Percentiles rank a stretch among this genome's conserved stretches.
phyloP scores from a whole-genome alignment of 768 basidiomycete genomes.

The Tephrocybe sp. region DNA sequence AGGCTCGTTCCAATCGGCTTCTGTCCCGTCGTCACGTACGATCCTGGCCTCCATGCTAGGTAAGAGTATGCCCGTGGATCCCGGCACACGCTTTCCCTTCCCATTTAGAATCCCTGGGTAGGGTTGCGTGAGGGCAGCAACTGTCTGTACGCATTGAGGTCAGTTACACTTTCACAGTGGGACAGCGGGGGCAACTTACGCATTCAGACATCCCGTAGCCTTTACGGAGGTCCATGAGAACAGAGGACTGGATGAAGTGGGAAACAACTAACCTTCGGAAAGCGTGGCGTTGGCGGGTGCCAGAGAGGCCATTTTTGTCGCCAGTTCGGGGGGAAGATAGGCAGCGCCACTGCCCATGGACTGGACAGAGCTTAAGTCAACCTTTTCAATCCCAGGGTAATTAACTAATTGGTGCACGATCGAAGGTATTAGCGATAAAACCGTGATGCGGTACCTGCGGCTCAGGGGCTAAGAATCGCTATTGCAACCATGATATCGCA shows the following conservation, averaged over 20 bases:
- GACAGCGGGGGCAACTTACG: conserved; percentile 36
- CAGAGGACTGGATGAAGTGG: background rate
- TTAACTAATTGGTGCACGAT: conserved; percentile 65
- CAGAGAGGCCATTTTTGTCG: conserved; percentile 36
- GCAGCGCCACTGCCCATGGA: conserved; percentile 57
- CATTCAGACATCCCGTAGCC: conserved; percentile 76
- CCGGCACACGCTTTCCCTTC: conserved; percentile 35
- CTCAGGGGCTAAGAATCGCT: background rate
- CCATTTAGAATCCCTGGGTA: conserved; percentile 45
- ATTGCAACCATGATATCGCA: background rate
- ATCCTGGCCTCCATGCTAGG: conserved; percentile 60
- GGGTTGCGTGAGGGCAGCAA: conserved; percentile 47
- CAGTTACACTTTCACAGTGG: background rate
- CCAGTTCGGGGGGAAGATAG: conserved; percentile 61
- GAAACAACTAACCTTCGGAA: conserved; percentile 42
- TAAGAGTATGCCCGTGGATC: conserved; percentile 56
- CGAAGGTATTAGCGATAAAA: conserved; percentile 58
- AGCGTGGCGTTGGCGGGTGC: conserved; percentile 33
- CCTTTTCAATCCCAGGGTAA: conserved; percentile 45
- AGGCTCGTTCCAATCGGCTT: conserved; percentile 52
- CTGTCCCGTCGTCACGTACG: conserved; percentile 51
- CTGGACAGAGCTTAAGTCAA: conserved; percentile 54
- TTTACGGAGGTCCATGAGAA: conserved; percentile 20
- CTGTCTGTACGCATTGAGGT: conserved; percentile 45
- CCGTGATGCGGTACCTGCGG: conserved; percentile 54